Base-by-base conservation (phyloP, 306 rosid genomes). In the Vigna mungo region DNA sequence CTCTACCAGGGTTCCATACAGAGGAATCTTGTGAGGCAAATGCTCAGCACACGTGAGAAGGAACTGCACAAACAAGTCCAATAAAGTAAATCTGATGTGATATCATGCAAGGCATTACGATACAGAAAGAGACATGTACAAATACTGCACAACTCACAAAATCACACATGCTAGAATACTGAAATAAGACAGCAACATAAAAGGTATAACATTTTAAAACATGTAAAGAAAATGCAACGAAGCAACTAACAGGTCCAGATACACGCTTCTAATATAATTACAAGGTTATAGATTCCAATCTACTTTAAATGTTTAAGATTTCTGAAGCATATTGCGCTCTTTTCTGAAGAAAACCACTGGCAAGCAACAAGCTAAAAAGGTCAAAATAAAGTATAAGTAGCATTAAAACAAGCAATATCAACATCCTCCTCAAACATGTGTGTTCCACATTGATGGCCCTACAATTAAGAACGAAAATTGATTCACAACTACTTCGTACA, bases 11-110 rank as follows among this genome's bases (percentile, higher is more conserved):
- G 99, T 88, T 81, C 97, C 97, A 66, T 89, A 95, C 3, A 90
- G 68, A 69, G 99, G 95, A 85, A 83, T 86, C 88, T 95, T 95
- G 85, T 95, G 99, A 81, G 98, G 96, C 87, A 95, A 83, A 82
- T 92, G 99, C 78, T 90, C 99, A 46, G 90, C 87, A 75, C 97
- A 92, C 43, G 77, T 68, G 13, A 89, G 77, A 84, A 95, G 87
- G 84, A 88, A 87, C 99, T 95, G 98, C 86, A 84, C 15, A 70
- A 79, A 84, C 27, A 74, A 81, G 86, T 37, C 56, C 32, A 75
- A 80, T 18, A 63, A 69, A 76, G 64, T n/a, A 74, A 68, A 75
- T 14, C 44, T 20, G 52, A 54, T 25, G 60, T 15, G 9, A 81
- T 34, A 78, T 32, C 20, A 34, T 81, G 51, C 17, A 60, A 16